Evolutionary conservation across 1,284 basidiomycete genomes (phyloP).

Genomic region (Porogramme epimiltina): DNA sequence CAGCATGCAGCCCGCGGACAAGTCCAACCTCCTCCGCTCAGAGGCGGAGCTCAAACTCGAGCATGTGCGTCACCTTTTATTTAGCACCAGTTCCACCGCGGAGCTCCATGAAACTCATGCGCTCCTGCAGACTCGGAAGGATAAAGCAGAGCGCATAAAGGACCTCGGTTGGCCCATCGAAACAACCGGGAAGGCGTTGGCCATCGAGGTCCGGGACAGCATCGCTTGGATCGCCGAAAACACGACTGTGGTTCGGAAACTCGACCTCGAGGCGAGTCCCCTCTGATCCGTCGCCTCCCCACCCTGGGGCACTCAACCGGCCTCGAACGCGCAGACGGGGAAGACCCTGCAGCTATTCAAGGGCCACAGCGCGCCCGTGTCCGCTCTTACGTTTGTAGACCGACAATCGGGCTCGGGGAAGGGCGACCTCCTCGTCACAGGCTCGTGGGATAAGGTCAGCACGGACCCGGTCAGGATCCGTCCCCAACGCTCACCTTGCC

Average conservation of each 20-base stretch:
- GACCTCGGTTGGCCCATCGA: slow-evolving; percentile 77
- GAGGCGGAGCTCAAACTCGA: slow-evolving; percentile 75
- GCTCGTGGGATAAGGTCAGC: slow-evolving; percentile 86
- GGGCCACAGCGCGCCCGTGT: slow-evolving; percentile 88
- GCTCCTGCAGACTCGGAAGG: slow-evolving; percentile 50
- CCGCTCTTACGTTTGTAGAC: slow-evolving; percentile 71
- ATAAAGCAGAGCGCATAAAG: slow-evolving; percentile 75
- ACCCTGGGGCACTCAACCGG: too few relatives aligned
- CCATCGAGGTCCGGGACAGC: slow-evolving; percentile 62
- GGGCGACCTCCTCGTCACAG: slow-evolving; percentile 68
- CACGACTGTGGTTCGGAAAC: slow-evolving; percentile 69
- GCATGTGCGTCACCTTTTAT: slow-evolving; percentile 47
- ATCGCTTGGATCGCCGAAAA: slow-evolving; percentile 87
- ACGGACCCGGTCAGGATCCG: neutral
- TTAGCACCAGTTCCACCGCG: neutral
- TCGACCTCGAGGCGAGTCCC: slow-evolving; percentile 66
- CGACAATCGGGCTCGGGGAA: slow-evolving; percentile 36
- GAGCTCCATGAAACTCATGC: neutral
- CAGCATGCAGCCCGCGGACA: slow-evolving; percentile 27
- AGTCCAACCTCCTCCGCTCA: slow-evolving; percentile 58
- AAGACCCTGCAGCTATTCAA: slow-evolving; percentile 74
- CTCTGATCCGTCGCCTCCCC: too few relatives aligned
- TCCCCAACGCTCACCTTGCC: neutral
- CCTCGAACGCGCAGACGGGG: slow-evolving; percentile 60
- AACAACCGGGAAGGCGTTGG: slow-evolving; percentile 74